These are phyloP conservation scores for Geum urbanum DNA, from an alignment of 306 rosid species.

Conservation along the genomic window DNA sequence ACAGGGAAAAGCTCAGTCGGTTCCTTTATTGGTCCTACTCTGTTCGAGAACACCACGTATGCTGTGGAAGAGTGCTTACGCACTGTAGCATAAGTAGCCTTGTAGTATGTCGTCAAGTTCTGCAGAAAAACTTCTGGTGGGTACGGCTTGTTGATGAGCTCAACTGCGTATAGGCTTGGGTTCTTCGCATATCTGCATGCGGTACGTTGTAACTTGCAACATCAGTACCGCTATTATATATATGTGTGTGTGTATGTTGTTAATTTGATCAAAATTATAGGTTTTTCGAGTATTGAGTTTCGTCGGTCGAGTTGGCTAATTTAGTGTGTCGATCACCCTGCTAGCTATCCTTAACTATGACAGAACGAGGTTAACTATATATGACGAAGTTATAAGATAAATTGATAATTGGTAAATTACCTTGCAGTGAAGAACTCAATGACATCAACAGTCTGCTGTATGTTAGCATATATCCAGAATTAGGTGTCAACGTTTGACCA, in stretches of 20 bases:
- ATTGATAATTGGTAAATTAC: conserved; percentile 18
- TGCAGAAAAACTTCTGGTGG: conserved; percentile 53
- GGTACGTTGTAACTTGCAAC: not conserved
- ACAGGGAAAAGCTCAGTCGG: conserved; percentile 53
- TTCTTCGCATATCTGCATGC: conserved; percentile 51
- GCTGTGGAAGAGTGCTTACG: conserved; percentile 47
- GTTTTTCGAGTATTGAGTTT: too few relatives aligned
- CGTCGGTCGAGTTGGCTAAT: too few relatives aligned
- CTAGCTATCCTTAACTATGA: too few relatives aligned
- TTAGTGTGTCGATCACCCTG: too few relatives aligned
- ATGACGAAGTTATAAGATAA: too few relatives aligned
- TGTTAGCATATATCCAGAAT: not conserved
- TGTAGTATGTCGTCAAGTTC: conserved; percentile 46
- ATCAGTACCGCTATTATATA: too few relatives aligned
- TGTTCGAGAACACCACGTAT: conserved; percentile 54
- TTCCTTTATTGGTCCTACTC: conserved; percentile 37
- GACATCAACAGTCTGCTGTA: conserved; percentile 55
- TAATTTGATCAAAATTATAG: too few relatives aligned
- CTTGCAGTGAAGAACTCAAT: conserved; percentile 67
- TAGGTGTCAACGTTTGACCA: too few relatives aligned
- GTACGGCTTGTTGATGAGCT: conserved; percentile 67
- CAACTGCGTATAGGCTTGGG: conserved; percentile 58
- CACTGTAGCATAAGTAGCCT: conserved; percentile 53
- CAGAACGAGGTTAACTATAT: too few relatives aligned
- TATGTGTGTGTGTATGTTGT: too few relatives aligned